Evolutionary conservation across 345 rosid genomes (phyloP).

Genomic region (Syzygium grande): DNA sequence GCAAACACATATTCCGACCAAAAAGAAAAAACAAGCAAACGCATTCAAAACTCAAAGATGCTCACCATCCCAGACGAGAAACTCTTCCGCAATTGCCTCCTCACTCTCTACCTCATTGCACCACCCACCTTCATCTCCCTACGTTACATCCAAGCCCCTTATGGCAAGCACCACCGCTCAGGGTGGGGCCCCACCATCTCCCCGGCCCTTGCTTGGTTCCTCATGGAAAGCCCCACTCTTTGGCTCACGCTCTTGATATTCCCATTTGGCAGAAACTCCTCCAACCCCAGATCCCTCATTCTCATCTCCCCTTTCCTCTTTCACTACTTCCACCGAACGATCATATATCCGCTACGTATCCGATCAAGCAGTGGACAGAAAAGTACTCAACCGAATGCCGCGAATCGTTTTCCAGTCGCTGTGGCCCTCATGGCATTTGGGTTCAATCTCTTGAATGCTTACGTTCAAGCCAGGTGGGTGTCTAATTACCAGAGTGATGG

Average conservation of each 20-base stretch:
- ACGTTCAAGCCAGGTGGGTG: slow-evolving; percentile 74
- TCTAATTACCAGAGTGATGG: slow-evolving; percentile 62
- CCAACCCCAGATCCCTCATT: slow-evolving; percentile 46
- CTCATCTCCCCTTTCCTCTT: slow-evolving; percentile 58
- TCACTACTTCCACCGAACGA: slow-evolving; percentile 78
- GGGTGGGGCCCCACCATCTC: slow-evolving; percentile 90
- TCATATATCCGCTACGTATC: slow-evolving; percentile 75
- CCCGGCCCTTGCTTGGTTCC: slow-evolving; percentile 78
- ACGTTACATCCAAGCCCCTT: slow-evolving; percentile 72
- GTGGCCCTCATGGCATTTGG: slow-evolving; percentile 59
- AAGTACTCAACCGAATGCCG: background rate
- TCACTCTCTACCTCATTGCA: slow-evolving; percentile 44
- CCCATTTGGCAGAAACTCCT: slow-evolving; percentile 51
- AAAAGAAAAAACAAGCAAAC: background rate
- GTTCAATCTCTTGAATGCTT: slow-evolving; percentile 62
- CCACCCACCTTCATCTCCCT: slow-evolving; percentile 64
- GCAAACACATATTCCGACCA: background rate
- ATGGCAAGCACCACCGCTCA: slow-evolving; percentile 83
- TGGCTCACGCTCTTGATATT: slow-evolving; percentile 70
- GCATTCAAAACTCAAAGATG: background rate
- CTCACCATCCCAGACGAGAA: slow-evolving; percentile 27
- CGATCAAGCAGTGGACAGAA: background rate
- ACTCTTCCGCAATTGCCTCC: slow-evolving; percentile 43
- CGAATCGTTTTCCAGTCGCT: slow-evolving; percentile 31
- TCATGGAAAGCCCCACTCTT: slow-evolving; percentile 87